Base-by-base conservation (phyloP, 2,329 filamentous ascomycete species). In the Xylariaceae sp. region DNA sequence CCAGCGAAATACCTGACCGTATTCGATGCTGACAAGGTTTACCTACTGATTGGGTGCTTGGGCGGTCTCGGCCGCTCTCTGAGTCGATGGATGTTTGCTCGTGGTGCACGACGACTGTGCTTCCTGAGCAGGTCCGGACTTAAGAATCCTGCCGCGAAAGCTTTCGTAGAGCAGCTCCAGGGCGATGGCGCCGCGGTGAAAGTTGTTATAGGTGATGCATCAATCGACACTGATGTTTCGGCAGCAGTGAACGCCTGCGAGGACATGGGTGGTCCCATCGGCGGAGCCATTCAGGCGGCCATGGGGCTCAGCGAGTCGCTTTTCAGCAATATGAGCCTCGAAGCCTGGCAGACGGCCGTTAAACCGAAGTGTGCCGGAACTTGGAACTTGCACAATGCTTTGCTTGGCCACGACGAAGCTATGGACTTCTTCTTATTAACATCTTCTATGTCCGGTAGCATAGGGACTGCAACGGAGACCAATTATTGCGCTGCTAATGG, bases 401-500 rank as follows among this genome's bases (percentile, higher is more conserved):
- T 50, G 1, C 8, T 11, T 9, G 44, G 24, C 12, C 3, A 44
- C 4, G 34, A 42, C 1, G 9, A 38, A 4, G 19, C 38, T 3
- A 48, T 60, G 1, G 61, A 66, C 47, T 66, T 65, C 44, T 64
- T 65, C 55, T 3, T 51, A 39, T 18, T 55, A 41, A 54, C 34
- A 9, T 60, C 19, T 39, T 61, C 38, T 36, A 43, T 62, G 6
- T 51, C 55, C 0, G 61, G 55, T 0, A 53, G 47, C 7, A 41
- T 62, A 1, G 65, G 60, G 0, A 56, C 49, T 2, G 45, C 57
- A 1, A 57, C 51, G 0, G 64, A 68, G 37, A 47, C 46, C 28
- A 65, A 65, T 38, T 68, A 68, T 34, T 55, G 51, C 34, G 55
- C 61, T 0, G 64, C 51, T 1, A 68, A 67, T 43, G 48, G 37